phyloP scores from a whole-genome alignment of 441 rosid species.

The Populus hybrid region DNA sequence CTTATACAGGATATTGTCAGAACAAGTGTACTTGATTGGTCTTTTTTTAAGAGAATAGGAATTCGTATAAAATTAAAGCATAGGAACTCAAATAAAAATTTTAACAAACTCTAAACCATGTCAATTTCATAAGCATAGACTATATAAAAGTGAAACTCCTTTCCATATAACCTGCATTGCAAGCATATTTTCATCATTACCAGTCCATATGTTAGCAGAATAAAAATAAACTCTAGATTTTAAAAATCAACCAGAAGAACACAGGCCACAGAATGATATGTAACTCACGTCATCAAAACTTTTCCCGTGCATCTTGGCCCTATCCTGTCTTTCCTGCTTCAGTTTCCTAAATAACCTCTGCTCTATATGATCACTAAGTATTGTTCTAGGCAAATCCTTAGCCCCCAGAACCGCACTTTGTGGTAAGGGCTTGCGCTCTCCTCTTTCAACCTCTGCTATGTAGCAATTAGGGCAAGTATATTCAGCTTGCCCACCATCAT shows the following conservation, averaged over 20 bases:
- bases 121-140: background rate
- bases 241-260: slow-evolving; percentile 6
- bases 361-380: slow-evolving; percentile 98
- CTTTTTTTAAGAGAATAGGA: background rate
- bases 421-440: slow-evolving; percentile 88
- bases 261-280: slow-evolving; percentile 1
- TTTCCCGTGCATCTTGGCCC: slow-evolving; percentile 89
- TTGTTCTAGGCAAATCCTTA: slow-evolving; percentile 95
- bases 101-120: background rate
- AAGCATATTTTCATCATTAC: background rate
- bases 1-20: background rate
- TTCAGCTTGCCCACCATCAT: slow-evolving; percentile 99
- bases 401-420: slow-evolving; percentile 99
- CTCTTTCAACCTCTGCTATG: slow-evolving; percentile 82
- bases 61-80: background rate
- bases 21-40: background rate
- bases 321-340: slow-evolving; percentile 79
- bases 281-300: slow-evolving; percentile 87
- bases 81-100: background rate
- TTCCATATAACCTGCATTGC: background rate
- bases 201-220: background rate
- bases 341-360: slow-evolving; percentile 76
- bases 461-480: slow-evolving; percentile 99
- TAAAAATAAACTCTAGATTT: background rate
- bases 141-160: background rate